Evolutionary conservation across 495 filamentous ascomycete species (phyloP).

Genomic region (Friedmanniomyces endolithicus): DNA sequence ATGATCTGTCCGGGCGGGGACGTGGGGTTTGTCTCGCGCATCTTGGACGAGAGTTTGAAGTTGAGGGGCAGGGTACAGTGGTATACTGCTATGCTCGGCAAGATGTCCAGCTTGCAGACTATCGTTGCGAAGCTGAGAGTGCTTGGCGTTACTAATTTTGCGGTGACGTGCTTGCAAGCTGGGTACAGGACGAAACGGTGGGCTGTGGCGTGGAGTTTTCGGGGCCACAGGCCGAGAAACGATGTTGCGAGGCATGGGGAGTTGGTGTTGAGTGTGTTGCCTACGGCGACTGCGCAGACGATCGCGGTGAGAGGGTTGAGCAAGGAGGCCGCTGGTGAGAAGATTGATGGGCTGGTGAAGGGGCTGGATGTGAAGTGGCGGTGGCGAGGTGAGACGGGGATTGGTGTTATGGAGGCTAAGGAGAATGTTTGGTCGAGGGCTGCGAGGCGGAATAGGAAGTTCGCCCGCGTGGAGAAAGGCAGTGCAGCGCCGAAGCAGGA

Average conservation of each 20-base stretch:
- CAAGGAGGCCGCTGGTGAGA: conserved; percentile 22
- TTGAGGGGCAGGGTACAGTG: conserved; percentile 55
- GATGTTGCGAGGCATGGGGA: conserved; percentile 34
- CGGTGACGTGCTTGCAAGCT: conserved; percentile 68
- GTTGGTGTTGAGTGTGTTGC: conserved; percentile 48
- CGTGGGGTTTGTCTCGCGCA: conserved; percentile 59
- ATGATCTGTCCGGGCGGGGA: conserved; percentile 86
- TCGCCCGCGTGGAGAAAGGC: background rate
- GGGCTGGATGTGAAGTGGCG: conserved; percentile 40
- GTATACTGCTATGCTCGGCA: conserved; percentile 90
- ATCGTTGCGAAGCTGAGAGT: conserved; percentile 50
- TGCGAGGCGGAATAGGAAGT: conserved; percentile 40
- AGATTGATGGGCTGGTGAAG: conserved; percentile 33
- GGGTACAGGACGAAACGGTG: conserved; percentile 72
- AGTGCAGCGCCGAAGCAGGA: background rate
- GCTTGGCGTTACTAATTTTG: conserved; percentile 60
- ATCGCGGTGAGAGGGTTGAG: conserved; percentile 33
- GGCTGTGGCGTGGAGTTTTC: conserved; percentile 82
- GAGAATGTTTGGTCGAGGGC: conserved; percentile 62
- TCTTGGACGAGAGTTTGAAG: conserved; percentile 59
- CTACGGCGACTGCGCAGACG: conserved; percentile 44
- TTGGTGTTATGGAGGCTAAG: conserved; percentile 38
- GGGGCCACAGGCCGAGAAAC: conserved; percentile 50
- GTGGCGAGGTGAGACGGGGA: conserved; percentile 34
- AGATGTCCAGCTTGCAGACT: conserved; percentile 53